Evolutionary conservation across 75 land plant species (phyloP), one percentile per base, ranked within the genome.

Genomic region (Isoetes taiwanensis): DNA sequence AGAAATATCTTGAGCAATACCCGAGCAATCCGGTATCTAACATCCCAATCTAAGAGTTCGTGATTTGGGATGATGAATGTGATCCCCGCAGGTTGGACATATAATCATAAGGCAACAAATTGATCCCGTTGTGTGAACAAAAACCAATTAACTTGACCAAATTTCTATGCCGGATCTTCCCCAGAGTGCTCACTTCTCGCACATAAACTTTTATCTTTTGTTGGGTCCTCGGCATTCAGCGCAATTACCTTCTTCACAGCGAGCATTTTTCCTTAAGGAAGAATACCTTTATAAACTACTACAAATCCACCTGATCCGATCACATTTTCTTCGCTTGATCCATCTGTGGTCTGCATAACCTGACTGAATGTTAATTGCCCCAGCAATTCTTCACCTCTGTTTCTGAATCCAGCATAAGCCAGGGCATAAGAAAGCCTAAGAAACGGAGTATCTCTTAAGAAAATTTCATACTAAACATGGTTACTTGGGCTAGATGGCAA

Each of bases 281-380:
- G 41, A 32, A 72, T 77, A 19, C 80, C 94, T 58, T 61, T 80
- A 68, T 86, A 86, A 20, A 86, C 77, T n/a, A 78, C 81, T 12
- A 87, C 88, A 24, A 83, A 79, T n/a, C 94, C 88, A 5, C 97
- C 97, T n/a, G 79, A 66, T 3, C 94, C 97, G 28, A 91, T 79
- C 2, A 79, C 67, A 60, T 58, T 78, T 21, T 65, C 71, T 12
- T 80, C 85, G 38, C 83, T 80, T 8, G 81, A 72, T 56, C 77
- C 74, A 46, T 75, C 68, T 24, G 97, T 90, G 23, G 93, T 93
- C 25, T 69, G 72, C 93, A 86, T 83, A 32, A 90, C 76, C 29
- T 76, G 79, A 24, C 65, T 61, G 78, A 82, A 87, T 23, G 61
- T 37, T 34, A 66, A 32, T 30, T 19, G 14, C 57, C n/a, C 30